Conservation (phyloP, 257 asterid genomes). For the Mentha longifolia region DNA sequence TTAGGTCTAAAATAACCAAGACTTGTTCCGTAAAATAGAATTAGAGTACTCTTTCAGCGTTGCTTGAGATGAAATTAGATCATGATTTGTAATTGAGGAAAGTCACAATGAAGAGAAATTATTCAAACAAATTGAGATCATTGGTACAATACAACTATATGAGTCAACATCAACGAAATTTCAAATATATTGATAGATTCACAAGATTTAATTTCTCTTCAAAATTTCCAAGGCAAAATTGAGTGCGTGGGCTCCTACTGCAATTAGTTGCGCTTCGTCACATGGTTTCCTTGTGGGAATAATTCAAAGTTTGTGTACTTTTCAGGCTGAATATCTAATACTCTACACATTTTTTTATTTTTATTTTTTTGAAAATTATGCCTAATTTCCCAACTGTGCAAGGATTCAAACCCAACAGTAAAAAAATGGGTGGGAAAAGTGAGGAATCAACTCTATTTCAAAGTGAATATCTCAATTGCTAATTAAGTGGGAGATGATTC, state of each 20-base stretch:
- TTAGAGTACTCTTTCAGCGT: too few relatives aligned
- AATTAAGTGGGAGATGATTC: not conserved
- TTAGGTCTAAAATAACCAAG: too few relatives aligned
- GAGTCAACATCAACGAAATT: not conserved
- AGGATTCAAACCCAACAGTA: too few relatives aligned
- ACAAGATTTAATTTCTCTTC: not conserved
- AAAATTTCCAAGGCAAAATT: not conserved
- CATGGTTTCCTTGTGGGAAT: too few relatives aligned
- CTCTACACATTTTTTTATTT: not conserved
- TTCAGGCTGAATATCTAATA: not conserved
- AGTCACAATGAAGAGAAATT: too few relatives aligned
- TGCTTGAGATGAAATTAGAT: too few relatives aligned
- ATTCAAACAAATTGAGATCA: not conserved
- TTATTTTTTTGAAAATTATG: too few relatives aligned
- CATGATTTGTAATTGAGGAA: too few relatives aligned
- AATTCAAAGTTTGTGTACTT: not conserved
- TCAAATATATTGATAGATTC: not conserved
- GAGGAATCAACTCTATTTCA: not conserved
- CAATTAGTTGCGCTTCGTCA: not conserved
- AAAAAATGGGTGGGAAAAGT: not conserved
- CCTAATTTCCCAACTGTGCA: too few relatives aligned
- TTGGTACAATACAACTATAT: not conserved
- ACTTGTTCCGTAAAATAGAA: too few relatives aligned
- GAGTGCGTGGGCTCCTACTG: not conserved
- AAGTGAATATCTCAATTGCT: too few relatives aligned